Percentiles rank a stretch among this genome's conserved stretches.
These are phyloP conservation scores for Ustilago sp. DNA, from an alignment of 1,284 basidiomycete genomes.

Conservation along the genomic window DNA sequence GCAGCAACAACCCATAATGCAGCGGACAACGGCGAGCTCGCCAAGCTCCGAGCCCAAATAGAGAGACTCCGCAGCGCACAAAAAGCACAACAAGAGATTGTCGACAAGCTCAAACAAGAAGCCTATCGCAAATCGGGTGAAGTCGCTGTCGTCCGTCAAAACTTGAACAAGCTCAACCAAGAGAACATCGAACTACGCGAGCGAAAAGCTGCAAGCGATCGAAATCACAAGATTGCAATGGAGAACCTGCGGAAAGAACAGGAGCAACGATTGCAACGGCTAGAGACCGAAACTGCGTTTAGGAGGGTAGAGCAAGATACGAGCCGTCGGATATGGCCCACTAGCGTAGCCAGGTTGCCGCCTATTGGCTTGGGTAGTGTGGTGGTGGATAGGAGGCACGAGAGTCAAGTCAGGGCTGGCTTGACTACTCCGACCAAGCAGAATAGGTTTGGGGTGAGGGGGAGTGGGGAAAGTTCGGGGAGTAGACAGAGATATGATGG, in stretches of 20 bases:
- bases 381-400: conserved; percentile 27
- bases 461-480: conserved; percentile 40
- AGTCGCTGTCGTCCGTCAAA: conserved; percentile 57
- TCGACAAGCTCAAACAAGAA: conserved; percentile 43
- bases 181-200: conserved; percentile 53
- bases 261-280: conserved; percentile 46
- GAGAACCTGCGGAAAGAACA: conserved; percentile 55
- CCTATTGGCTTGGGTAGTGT: conserved; percentile 27
- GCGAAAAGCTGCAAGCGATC: conserved; percentile 45
- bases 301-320: conserved; percentile 62
- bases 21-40: conserved; percentile 14
- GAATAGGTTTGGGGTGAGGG: conserved; percentile 18
- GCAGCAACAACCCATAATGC: neutral
- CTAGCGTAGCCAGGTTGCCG: conserved; percentile 47
- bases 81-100: conserved; percentile 46
- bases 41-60: conserved; percentile 38
- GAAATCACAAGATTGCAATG: conserved; percentile 44
- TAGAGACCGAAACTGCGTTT: conserved; percentile 59
- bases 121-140: conserved; percentile 57
- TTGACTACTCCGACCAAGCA: conserved; percentile 48
- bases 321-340: conserved; percentile 56
- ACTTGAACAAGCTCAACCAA: conserved; percentile 51
- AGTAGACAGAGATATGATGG: conserved; percentile 24
- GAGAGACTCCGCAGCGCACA: conserved; percentile 37
- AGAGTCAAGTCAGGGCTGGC: conserved; percentile 45